Percentiles rank a stretch among this genome's conserved stretches.
phyloP scores from a whole-genome alignment of 768 basidiomycete species.

The Holtermanniella nyarrowii region DNA sequence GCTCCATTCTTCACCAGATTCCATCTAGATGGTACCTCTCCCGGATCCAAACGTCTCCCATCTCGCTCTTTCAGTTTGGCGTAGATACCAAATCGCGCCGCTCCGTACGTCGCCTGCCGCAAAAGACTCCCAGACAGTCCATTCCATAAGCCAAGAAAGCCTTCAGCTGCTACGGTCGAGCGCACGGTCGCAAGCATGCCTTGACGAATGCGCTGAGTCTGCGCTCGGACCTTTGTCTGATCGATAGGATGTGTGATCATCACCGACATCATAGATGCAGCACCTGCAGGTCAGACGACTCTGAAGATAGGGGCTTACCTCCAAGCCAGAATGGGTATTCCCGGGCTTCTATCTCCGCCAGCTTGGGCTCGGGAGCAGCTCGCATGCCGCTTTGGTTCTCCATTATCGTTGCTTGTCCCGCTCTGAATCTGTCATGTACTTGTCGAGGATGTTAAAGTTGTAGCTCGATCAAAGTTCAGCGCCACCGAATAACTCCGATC shows the following conservation, averaged over 20 bases:
- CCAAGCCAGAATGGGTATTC: constrained; percentile 13
- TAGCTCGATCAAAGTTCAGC: too few relatives aligned
- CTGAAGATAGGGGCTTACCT: constrained; percentile 4
- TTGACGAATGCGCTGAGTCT: constrained; percentile 8
- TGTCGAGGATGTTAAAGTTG: too few relatives aligned
- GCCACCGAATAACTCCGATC: too few relatives aligned
- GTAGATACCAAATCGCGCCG: constrained; percentile 16
- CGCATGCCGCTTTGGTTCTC: too few relatives aligned
- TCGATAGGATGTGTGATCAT: constrained; percentile 21
- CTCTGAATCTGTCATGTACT: too few relatives aligned
- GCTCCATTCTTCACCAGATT: constrained; percentile 9
- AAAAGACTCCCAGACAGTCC: constrained; percentile 14
- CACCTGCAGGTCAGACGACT: constrained; percentile 6
- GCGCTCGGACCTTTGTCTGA: constrained; percentile 17
- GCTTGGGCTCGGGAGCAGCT: too few relatives aligned
- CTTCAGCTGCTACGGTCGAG: constrained; percentile 5
- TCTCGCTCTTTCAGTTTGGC: constrained; percentile 8
- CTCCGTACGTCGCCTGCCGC: constrained; percentile 13
- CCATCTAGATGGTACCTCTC: neutral
- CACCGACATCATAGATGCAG: constrained; percentile 17
- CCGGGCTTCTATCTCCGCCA: too few relatives aligned
- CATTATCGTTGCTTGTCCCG: too few relatives aligned
- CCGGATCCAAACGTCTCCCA: neutral
- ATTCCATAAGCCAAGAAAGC: constrained; percentile 11
- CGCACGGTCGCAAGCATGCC: constrained; percentile 9